phyloP scores from a whole-genome alignment of 257 asterid species.

The Ilex aquifolium region DNA sequence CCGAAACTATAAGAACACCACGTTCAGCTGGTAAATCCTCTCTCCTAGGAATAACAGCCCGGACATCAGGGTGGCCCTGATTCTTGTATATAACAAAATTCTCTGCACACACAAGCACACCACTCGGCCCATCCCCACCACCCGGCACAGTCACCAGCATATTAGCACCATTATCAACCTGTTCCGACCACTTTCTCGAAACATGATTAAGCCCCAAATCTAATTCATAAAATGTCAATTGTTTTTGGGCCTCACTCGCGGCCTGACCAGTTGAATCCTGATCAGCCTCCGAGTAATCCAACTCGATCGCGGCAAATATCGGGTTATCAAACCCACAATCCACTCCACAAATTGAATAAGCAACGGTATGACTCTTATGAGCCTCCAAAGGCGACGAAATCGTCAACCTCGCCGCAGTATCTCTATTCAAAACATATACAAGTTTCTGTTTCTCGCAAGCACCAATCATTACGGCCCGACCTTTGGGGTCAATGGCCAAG shows the following conservation, averaged over 20 bases:
- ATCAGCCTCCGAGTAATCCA: constrained; percentile 94
- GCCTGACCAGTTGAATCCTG: constrained; percentile 98
- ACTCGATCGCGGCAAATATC: constrained; percentile 87
- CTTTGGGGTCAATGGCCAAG: constrained; percentile 93
- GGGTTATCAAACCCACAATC: constrained; percentile 99
- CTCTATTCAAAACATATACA: constrained; percentile 95
- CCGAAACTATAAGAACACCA: constrained; percentile 94
- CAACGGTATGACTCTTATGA: constrained; percentile 85
- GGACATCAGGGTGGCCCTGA: constrained; percentile 87
- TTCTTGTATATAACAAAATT: constrained; percentile 95
- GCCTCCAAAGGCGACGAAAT: constrained; percentile 96
- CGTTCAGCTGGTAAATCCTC: constrained; percentile 95
- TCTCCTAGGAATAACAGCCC: constrained; percentile 96
- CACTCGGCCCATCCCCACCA: constrained; percentile 99
- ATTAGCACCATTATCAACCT: constrained; percentile 97
- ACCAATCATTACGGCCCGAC: constrained; percentile 97
- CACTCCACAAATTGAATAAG: constrained; percentile 80
- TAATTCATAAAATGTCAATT: constrained; percentile 84
- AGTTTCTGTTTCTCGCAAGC: constrained; percentile 98
- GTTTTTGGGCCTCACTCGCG: constrained; percentile 85
- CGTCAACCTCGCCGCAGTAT: constrained; percentile 91
- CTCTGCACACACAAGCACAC: constrained; percentile 98
- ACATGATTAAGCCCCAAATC: constrained; percentile 98
- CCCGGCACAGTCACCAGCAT: constrained; percentile 97
- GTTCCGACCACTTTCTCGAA: constrained; percentile 95